A percentile compares a stretch with the other conserved stretches of the same genome.
Evolutionary conservation across 2,329 filamentous ascomycete species (phyloP).

Genomic region (Eutypella sp.): DNA sequence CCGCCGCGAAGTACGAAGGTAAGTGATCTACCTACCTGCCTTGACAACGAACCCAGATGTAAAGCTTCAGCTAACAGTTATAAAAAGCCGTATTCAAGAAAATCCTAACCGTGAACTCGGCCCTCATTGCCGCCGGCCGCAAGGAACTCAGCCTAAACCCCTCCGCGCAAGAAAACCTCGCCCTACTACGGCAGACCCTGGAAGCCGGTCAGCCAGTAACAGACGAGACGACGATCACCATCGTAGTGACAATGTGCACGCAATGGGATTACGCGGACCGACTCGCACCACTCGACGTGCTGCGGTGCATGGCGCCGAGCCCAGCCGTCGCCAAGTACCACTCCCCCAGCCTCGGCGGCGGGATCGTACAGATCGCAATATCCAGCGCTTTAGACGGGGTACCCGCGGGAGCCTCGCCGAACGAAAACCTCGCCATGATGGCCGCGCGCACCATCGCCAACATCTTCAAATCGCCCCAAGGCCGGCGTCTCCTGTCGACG

Average conservation of each 20-base stretch:
- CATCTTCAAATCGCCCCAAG: slow-evolving; percentile 70
- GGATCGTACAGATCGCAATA: slow-evolving; percentile 54
- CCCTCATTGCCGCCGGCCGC: slow-evolving; percentile 63
- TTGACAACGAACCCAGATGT: background rate
- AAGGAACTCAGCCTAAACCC: slow-evolving; percentile 73
- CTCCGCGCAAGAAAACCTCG: slow-evolving; percentile 60
- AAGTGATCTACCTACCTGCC: slow-evolving; percentile 13
- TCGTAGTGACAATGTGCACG: slow-evolving; percentile 68
- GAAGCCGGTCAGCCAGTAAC: slow-evolving; percentile 50
- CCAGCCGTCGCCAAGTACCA: slow-evolving; percentile 60
- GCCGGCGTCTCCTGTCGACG: slow-evolving; percentile 58
- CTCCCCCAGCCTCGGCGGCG: slow-evolving; percentile 46
- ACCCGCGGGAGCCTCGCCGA: slow-evolving; percentile 52
- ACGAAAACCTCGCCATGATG: slow-evolving; percentile 84
- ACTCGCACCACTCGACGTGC: slow-evolving; percentile 77
- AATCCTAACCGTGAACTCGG: slow-evolving; percentile 67
- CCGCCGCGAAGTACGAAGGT: slow-evolving; percentile 64
- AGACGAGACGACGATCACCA: slow-evolving; percentile 50
- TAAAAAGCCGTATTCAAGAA: slow-evolving; percentile 65
- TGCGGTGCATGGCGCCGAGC: slow-evolving; percentile 74
- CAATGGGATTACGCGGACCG: slow-evolving; percentile 77
- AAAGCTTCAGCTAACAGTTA: slow-evolving; percentile 2
- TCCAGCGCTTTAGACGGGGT: slow-evolving; percentile 34
- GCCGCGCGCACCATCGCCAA: slow-evolving; percentile 77
- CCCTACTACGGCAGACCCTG: slow-evolving; percentile 57